phyloP scores from a whole-genome alignment of 768 basidiomycete genomes.

The Heimioporus sp. region DNA sequence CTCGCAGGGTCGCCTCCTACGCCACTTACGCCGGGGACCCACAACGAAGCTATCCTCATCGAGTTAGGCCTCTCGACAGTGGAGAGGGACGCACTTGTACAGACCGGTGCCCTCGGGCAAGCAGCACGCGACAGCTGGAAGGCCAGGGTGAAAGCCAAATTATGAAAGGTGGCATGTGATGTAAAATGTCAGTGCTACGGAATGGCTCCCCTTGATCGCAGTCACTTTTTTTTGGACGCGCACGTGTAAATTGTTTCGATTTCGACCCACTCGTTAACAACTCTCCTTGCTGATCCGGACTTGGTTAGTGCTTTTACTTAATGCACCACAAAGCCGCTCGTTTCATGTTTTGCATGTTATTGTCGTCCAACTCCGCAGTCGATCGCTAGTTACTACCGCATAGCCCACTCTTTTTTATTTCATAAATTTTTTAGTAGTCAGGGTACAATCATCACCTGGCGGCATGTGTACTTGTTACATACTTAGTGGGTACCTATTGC shows the following conservation, averaged over 20 bases:
- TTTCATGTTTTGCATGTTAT: not conserved
- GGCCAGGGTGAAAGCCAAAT: slow-evolving; percentile 21
- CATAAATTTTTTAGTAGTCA: too few relatives aligned
- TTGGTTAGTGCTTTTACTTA: too few relatives aligned
- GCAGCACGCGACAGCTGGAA: slow-evolving; percentile 19
- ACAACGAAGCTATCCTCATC: slow-evolving; percentile 51
- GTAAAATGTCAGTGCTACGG: too few relatives aligned
- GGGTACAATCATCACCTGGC: too few relatives aligned
- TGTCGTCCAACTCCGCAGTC: not conserved
- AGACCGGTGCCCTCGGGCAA: slow-evolving; percentile 49
- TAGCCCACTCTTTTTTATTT: not conserved
- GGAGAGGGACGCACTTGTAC: slow-evolving; percentile 39
- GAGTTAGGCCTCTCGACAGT: slow-evolving; percentile 49
- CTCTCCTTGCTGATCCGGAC: too few relatives aligned
- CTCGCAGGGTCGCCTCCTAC: slow-evolving; percentile 3
- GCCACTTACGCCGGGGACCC: slow-evolving; percentile 46
- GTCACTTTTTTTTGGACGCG: too few relatives aligned
- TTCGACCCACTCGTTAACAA: not conserved
- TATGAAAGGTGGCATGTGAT: slow-evolving; percentile 11
- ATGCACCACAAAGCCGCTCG: not conserved
- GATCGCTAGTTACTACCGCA: not conserved
- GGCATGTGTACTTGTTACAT: too few relatives aligned
- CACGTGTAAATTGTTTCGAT: too few relatives aligned
- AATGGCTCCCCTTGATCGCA: too few relatives aligned
- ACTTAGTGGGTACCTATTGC: too few relatives aligned